Conservation (phyloP, 768 basidiomycete species). For the Tephrocybe sp. region DNA sequence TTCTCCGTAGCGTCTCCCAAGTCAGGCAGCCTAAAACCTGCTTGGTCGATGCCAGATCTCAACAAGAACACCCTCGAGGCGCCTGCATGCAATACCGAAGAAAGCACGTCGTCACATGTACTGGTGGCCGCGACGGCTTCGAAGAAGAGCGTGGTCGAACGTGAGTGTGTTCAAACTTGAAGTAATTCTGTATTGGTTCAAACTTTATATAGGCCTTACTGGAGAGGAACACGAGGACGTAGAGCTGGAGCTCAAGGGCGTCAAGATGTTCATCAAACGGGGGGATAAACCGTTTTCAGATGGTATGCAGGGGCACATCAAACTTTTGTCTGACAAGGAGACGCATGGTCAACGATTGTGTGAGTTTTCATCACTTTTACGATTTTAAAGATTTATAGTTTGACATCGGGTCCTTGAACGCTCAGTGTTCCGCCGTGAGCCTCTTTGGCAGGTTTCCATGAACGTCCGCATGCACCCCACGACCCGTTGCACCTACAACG, state of each 20-base stretch:
- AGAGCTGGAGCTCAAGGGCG: slow-evolving; percentile 56
- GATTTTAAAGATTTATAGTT: not conserved
- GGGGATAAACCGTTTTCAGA: slow-evolving; percentile 57
- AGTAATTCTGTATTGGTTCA: too few relatives aligned
- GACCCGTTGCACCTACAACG: slow-evolving; percentile 59
- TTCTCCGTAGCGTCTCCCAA: slow-evolving; percentile 26
- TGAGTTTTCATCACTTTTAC: slow-evolving; percentile 26
- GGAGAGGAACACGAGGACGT: slow-evolving; percentile 69
- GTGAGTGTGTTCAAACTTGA: slow-evolving; percentile 15
- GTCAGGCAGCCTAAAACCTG: slow-evolving; percentile 11
- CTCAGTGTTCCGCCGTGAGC: slow-evolving; percentile 70
- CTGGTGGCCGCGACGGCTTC: slow-evolving; percentile 14
- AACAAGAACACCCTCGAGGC: slow-evolving; percentile 5
- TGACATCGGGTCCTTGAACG: too few relatives aligned
- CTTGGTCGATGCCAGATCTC: slow-evolving; percentile 16
- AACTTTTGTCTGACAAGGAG: slow-evolving; percentile 48
- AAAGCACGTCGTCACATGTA: slow-evolving; percentile 10
- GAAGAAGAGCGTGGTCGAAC: slow-evolving; percentile 14
- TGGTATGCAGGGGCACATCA: slow-evolving; percentile 61
- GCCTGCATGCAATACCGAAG: not conserved
- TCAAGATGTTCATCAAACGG: slow-evolving; percentile 59
- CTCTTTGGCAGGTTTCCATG: slow-evolving; percentile 69
- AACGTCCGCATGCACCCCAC: slow-evolving; percentile 56
- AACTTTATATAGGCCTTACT: slow-evolving; percentile 48
- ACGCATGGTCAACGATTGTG: slow-evolving; percentile 46